Base-by-base conservation (phyloP, 192 early-diverging fungal species). In the Gryganskiella cystojenkinii region DNA sequence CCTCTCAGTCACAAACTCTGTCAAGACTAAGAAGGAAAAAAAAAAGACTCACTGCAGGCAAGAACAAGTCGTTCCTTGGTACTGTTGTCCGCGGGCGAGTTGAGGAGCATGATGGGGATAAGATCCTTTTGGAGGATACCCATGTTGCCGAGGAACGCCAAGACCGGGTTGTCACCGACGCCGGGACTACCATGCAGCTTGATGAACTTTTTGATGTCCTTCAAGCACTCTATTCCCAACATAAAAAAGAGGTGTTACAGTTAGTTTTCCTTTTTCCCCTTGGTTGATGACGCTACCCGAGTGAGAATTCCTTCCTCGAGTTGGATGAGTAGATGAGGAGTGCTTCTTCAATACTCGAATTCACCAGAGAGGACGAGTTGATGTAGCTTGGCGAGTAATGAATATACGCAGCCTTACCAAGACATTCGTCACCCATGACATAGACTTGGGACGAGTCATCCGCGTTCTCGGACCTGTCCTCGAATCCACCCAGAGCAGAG, bases 161-260 rank as follows among this genome's bases (percentile, higher is more conserved):
- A 74, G 2, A 87, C 85, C n/a, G 83, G 68, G 37, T 91, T 88
- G 34, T 78, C 66, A 14, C 88, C 83, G 56, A 81, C 80, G 30
- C 86, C 81, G n/a, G n/a, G n/a, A n/a, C n/a, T n/a, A 47, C 93
- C 91, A 70, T 95, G 93, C 67, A 82, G 80, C 45, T 93, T 91
- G 54, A 98, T 92, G 52, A 92, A 88, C 49, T 90, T 87, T 82
- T 96, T 95, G 46, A 98, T 84, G 67, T 98, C 96, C 66, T 92
- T 87, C 10, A 98, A 85, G 68, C 95, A 96, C 4, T 84, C 93
- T 92, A 61, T 24, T 25, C 50, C 17, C 7, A 33, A 42, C 15
- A 35, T 4, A 27, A 44, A 37, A 13, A 5, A 25, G 11, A 52
- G 22, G 35, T 40, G 24, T 24, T 53, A 9, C 27, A 8, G 19